A percentile compares a stretch with the other conserved stretches of the same genome.
Evolutionary conservation across 176 grass and related monocot species (phyloP).

Genomic region (Ananas comosus): DNA sequence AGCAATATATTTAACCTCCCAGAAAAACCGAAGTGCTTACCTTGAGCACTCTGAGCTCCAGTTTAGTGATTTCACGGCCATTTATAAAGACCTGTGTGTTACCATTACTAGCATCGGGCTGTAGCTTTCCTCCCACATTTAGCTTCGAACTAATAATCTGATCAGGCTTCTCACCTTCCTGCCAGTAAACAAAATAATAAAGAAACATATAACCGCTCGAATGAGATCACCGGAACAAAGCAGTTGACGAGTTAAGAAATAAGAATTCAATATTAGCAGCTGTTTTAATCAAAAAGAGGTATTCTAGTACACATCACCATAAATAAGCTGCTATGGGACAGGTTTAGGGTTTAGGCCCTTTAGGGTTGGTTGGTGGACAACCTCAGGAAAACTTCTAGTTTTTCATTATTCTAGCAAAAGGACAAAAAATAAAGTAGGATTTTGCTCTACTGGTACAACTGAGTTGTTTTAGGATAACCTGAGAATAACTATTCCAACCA

Average conservation of each 20-base stretch:
- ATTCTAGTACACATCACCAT: no score
- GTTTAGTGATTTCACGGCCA: conserved; percentile 23
- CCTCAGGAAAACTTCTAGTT: neutral
- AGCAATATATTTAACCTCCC: neutral
- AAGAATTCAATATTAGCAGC: neutral
- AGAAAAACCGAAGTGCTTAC: neutral
- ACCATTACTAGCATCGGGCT: conserved; percentile 23
- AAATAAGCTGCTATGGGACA: no score
- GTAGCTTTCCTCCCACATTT: conserved; percentile 21
- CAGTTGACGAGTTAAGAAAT: neutral
- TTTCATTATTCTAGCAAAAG: neutral
- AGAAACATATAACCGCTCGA: neutral
- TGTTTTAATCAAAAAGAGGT: no score
- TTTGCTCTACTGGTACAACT: no score
- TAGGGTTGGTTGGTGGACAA: neutral
- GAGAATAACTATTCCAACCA: no score
- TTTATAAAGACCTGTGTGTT: conserved; percentile 26
- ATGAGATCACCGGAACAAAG: neutral
- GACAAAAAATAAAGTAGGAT: no score
- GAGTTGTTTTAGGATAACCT: no score
- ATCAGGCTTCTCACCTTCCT: conserved; percentile 28
- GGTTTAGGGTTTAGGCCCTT: no score
- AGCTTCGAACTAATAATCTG: conserved; percentile 28
- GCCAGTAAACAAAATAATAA: neutral
- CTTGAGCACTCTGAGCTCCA: conserved; percentile 27